Base-by-base conservation (phyloP, 768 basidiomycete genomes). In the Dentipellis fragilis region DNA sequence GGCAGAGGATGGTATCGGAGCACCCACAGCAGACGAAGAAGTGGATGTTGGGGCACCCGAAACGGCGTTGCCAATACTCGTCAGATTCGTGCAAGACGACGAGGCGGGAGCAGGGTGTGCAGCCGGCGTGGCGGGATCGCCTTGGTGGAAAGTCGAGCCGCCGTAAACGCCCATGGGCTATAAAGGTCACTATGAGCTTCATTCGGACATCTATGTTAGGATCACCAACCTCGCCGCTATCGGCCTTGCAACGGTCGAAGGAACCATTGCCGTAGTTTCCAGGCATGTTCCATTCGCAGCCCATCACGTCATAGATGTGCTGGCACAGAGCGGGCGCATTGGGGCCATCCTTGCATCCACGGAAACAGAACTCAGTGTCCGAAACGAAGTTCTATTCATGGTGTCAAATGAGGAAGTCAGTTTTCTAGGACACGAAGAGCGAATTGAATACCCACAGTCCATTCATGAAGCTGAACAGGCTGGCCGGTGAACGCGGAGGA, bases 141-240 rank as follows among this genome's bases (percentile, higher is more conserved):
- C 83, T 72, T 89, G 87, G 63, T 75, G 67, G 72, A 80, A 87
- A 0, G 84, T 85, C 12, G 83, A 86, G 16, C 71, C 67, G 36
- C 80, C 80, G 62, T 86, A 84, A n/a, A 86, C 75, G 29, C 84
- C 84, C 80, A 83, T 82, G 3, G 82, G 79, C 78, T 80, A 54
- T 49, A 54, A 10, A 21, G 22, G 19, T 7, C 51, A 42, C 46
- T 39, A 10, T 29, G 23, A n/a, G 14, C n/a, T 34, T 16, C 42
- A 51, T 14, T 9, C 38, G 45, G 36, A 19, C 3, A 29, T 29
- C 29, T 29, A 3, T 29, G 29, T 29, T 16, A 22, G 6, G 8
- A 37, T 22, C 19, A 56, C 65, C 23, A 36, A 78, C 78, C 71
- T 77, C 70, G 49, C 74, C 77, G 23, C 70, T 73, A 56, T 85